These are phyloP conservation scores for Agrostemma githago DNA, from an alignment of 148 eudicot species.

Conservation along the genomic window DNA sequence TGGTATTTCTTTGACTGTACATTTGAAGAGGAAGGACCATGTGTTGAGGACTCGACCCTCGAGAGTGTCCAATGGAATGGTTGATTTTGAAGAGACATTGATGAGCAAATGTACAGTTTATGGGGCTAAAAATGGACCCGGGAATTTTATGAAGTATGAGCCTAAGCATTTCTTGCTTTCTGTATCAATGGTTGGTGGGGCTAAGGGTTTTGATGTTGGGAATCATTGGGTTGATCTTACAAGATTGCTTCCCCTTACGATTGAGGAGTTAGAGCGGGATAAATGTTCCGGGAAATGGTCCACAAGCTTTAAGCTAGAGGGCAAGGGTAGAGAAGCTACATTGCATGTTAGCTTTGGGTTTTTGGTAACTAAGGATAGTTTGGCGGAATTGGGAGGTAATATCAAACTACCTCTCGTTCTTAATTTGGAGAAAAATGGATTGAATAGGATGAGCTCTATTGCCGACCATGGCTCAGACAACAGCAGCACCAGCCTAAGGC, in stretches of 20 bases:
- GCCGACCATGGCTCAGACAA: constrained; percentile 29
- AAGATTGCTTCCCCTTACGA: constrained; percentile 75
- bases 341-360: constrained; percentile 76
- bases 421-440: constrained; percentile 25
- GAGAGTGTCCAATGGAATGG: constrained; percentile 42
- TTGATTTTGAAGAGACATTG: constrained; percentile 68
- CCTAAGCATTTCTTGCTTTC: constrained; percentile 61
- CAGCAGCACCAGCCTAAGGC: constrained; percentile 30
- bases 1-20: constrained; percentile 40
- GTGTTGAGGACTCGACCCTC: constrained; percentile 40
- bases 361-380: constrained; percentile 38
- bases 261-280: constrained; percentile 67
- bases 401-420: constrained; percentile 29
- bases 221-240: constrained; percentile 80
- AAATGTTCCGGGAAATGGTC: constrained; percentile 74
- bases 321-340: constrained; percentile 65
- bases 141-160: constrained; percentile 62
- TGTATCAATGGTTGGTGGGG: constrained; percentile 39
- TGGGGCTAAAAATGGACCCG: constrained; percentile 49
- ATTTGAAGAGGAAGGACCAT: constrained; percentile 55
- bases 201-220: constrained; percentile 51
- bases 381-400: constrained; percentile 30
- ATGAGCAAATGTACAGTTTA: constrained; percentile 50
- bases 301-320: constrained; percentile 66
- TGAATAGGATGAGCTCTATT: constrained; percentile 20